Evolutionary conservation across 2,329 filamentous ascomycete genomes (phyloP), one percentile per base, ranked within the genome.

Genomic region (Cercospora janseana): DNA sequence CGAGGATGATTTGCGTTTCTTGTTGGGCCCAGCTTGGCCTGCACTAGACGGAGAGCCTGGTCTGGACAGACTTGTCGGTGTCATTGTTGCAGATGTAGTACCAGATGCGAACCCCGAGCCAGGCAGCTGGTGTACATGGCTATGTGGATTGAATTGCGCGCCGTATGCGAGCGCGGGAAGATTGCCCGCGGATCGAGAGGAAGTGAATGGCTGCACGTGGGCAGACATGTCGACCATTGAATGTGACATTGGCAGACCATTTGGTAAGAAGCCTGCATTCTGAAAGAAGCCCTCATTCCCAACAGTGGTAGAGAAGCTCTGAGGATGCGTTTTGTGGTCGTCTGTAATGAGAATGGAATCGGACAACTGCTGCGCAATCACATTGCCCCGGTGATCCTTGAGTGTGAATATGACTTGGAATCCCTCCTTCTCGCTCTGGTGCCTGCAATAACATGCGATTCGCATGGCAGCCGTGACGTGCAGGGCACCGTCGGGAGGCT

Each of bases 281-380:
- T 54, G 48, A 27, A 63, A 62, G 51, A 60, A 63, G 12, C 58
- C 52, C 18, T 62, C 62, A 26, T 59, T 59, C 4, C 62, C 40
- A 34, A 65, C 58, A 2, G 60, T 54, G 6, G 65, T 52, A 24
- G 64, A 58, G 46, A 64, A 64, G 37, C 55, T 60, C 15, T 60
- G 61, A 10, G 66, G 65, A 61, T 88, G 86, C 6, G 89, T 95
- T 73, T 97, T 97, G 74, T 97, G 92, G 64, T 98, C 92, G 66
- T 98, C 92, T 1, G 93, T 97, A 57, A 97, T 96, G 80, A 96
- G 92, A 58, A 97, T 95, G 0, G 89, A 87, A 48, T 86, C 83
- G 15, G 88, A 89, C 58, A 95, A 85, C 45, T 84, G 82, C 70
- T 98, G 92, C 5, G 89, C 87, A 34, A 97, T 74, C 24, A 95